Evolutionary conservation across 768 basidiomycete genomes (phyloP).

Genomic region (Termitomyces heimii): DNA sequence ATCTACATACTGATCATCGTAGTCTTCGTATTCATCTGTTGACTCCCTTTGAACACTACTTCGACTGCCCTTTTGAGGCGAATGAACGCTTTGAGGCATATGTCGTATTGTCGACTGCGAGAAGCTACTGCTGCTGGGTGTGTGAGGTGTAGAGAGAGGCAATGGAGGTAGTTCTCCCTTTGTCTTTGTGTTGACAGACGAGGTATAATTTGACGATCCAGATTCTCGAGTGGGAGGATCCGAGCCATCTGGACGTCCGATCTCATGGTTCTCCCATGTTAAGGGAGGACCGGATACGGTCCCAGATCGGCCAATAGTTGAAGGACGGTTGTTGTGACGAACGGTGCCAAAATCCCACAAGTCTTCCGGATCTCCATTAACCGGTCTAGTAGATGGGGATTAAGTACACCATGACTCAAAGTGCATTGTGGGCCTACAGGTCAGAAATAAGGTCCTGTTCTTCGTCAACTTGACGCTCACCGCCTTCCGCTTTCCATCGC

Average conservation of each 20-base stretch:
- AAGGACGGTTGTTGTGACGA: constrained; percentile 56
- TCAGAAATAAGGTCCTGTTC: constrained; percentile 58
- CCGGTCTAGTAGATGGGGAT: constrained; percentile 31
- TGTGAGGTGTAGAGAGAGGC: constrained; percentile 32
- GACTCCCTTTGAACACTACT: constrained; percentile 36
- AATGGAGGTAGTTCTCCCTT: constrained; percentile 63
- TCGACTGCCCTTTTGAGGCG: constrained; percentile 22
- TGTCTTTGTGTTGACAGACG: constrained; percentile 44
- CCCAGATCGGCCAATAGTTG: constrained; percentile 65
- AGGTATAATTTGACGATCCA: constrained; percentile 30
- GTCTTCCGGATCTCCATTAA: constrained; percentile 64
- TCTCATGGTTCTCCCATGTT: constrained; percentile 76
- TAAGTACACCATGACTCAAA: constrained; percentile 1
- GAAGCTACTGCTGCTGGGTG: constrained; percentile 32
- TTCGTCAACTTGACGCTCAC: constrained; percentile 68
- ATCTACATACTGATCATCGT: constrained; percentile 51
- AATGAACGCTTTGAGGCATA: constrained; percentile 29
- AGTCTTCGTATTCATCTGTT: constrained; percentile 64
- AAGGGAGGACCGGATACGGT: constrained; percentile 61
- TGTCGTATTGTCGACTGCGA: constrained; percentile 71
- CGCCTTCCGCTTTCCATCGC: constrained; percentile 88
- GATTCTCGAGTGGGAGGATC: constrained; percentile 22
- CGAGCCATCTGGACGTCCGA: constrained; percentile 37
- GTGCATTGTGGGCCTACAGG: constrained; percentile 37
- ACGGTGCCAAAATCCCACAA: constrained; percentile 99